Conservation (phyloP, 1,284 basidiomycete genomes). For the Ganoderma meredithae region DNA sequence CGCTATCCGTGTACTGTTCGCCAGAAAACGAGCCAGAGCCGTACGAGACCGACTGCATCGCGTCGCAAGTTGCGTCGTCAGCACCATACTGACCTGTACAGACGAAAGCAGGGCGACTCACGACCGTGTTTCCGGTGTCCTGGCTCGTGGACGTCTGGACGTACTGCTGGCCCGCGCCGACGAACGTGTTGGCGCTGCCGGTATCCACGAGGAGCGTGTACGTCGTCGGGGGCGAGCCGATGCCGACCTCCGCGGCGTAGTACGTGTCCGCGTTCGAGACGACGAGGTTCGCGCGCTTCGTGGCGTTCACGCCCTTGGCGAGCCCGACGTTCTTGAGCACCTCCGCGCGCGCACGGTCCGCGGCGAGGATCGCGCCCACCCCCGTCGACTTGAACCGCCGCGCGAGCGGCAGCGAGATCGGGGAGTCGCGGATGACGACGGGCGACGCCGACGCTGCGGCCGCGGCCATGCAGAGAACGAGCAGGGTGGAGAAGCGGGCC, state of each 20-base stretch:
- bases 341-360: slow-evolving; percentile 35
- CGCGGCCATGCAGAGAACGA: not conserved
- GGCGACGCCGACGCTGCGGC: not conserved
- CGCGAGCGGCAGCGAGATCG: slow-evolving; percentile 34
- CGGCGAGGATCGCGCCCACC: slow-evolving; percentile 29
- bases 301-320: slow-evolving; percentile 30
- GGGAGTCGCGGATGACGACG: not conserved
- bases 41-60: slow-evolving; percentile 48
- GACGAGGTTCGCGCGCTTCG: not conserved
- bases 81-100: not conserved
- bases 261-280: slow-evolving; percentile 31
- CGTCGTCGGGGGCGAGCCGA: slow-evolving; percentile 34
- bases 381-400: slow-evolving; percentile 36
- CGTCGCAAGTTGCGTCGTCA: slow-evolving; percentile 16
- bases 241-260: slow-evolving; percentile 32
- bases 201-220: slow-evolving; percentile 32
- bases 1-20: slow-evolving; percentile 51
- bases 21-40: slow-evolving; percentile 40
- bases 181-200: slow-evolving; percentile 62
- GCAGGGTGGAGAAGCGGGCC: not conserved
- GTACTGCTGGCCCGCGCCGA: slow-evolving; percentile 52
- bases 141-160: slow-evolving; percentile 52
- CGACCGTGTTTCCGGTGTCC: slow-evolving; percentile 22
- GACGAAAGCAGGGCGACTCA: not conserved
- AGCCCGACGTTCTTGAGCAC: slow-evolving; percentile 32